These are phyloP conservation scores for Actinomortierella ambigua DNA, from an alignment of 371 early-diverging fungal species.

Conservation along the genomic window DNA sequence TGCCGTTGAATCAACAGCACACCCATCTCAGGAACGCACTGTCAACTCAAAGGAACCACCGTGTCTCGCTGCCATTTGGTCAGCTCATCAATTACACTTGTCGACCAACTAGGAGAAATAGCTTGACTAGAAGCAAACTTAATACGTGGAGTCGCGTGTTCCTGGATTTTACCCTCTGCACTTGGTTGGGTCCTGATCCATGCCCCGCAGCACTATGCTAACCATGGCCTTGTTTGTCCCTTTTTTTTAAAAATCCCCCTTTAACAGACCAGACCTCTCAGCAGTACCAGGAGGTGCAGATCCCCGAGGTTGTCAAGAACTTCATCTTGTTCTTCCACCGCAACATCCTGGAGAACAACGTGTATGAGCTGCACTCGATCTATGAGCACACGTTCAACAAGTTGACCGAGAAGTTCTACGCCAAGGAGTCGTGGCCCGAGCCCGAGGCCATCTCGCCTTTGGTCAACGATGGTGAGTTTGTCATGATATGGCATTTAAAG, in stretches of 20 bases:
- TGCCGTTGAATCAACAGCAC: constrained; percentile 30
- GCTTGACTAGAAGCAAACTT: too few species aligned
- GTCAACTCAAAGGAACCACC: too few species aligned
- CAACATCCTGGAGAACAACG: constrained; percentile 77
- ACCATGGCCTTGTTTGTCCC: constrained; percentile 1
- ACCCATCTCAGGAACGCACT: too few species aligned
- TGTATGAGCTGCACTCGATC: constrained; percentile 83
- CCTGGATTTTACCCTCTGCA: neutral
- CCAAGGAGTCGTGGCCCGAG: constrained; percentile 92
- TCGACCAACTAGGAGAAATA: constrained; percentile 2
- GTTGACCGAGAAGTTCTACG: constrained; percentile 90
- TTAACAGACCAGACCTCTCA: constrained; percentile 46
- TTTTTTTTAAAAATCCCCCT: constrained; percentile 17
- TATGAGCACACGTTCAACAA: constrained; percentile 93
- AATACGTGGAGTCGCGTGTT: neutral
- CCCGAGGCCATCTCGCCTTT: constrained; percentile 83
- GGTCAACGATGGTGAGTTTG: constrained; percentile 80
- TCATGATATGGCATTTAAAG: neutral
- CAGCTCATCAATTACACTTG: neutral
- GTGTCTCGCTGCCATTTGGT: too few species aligned
- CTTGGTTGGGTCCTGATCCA: neutral
- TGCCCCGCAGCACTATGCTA: neutral
- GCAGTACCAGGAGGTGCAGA: constrained; percentile 61
- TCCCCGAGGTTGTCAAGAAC: constrained; percentile 84
- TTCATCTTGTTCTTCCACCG: constrained; percentile 85